phyloP scores from a whole-genome alignment of 2,329 filamentous ascomycete genomes.

The Tolypocladium tropicale region DNA sequence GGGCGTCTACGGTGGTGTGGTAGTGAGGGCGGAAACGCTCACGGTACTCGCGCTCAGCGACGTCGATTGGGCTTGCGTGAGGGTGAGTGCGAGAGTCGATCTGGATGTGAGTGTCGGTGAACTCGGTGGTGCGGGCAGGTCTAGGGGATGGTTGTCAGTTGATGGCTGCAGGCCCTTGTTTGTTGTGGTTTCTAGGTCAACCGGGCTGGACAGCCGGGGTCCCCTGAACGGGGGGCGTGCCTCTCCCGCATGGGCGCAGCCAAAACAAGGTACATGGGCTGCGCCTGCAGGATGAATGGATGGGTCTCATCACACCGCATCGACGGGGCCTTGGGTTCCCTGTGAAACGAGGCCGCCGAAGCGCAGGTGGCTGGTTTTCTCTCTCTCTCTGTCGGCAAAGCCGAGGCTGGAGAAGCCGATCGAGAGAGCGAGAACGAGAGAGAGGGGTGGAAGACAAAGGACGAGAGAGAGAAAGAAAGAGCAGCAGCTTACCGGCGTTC shows the following conservation, averaged over 20 bases:
- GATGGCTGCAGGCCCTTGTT: conserved; percentile 14
- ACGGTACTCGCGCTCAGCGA: conserved; percentile 57
- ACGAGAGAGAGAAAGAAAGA: conserved; percentile 2
- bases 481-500: conserved; percentile 40
- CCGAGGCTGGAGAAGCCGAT: not conserved
- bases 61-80: conserved; percentile 45
- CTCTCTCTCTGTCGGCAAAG: no score
- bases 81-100: conserved; percentile 43
- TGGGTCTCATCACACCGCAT: not conserved
- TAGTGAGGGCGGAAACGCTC: conserved; percentile 46
- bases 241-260: conserved; percentile 2
- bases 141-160: conserved; percentile 12
- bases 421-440: not conserved
- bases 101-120: conserved; percentile 57
- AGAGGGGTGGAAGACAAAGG: conserved; percentile 5
- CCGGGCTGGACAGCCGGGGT: conserved; percentile 5
- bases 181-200: conserved; percentile 16
- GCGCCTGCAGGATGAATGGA: not conserved
- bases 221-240: conserved; percentile 12
- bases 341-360: not conserved
- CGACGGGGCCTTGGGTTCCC: not conserved
- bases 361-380: not conserved
- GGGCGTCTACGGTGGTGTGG: conserved; percentile 24
- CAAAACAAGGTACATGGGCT: not conserved
- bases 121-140: conserved; percentile 30